phyloP scores from a whole-genome alignment of 495 filamentous ascomycete species.

The Aspergillus cristatus region DNA sequence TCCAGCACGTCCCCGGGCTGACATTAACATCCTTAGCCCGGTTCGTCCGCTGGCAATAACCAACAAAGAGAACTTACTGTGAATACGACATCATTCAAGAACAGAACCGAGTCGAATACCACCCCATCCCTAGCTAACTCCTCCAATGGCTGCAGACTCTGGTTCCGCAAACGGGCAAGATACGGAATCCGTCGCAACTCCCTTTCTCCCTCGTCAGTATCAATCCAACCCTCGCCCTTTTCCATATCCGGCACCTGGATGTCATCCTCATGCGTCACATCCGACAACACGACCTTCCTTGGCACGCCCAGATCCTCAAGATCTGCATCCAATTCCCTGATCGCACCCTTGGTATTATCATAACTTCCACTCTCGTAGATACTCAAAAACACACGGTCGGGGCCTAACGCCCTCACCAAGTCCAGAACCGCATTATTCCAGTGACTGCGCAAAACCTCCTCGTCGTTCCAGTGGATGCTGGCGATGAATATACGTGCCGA shows the following conservation, averaged over 20 bases:
- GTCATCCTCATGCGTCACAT: slow-evolving; percentile 48
- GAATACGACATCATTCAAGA: slow-evolving; percentile 70
- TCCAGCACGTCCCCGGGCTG: slow-evolving; percentile 54
- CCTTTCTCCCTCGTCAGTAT: slow-evolving; percentile 36
- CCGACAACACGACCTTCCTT: slow-evolving; percentile 43
- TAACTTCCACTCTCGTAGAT: slow-evolving; percentile 64
- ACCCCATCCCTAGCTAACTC: slow-evolving; percentile 35
- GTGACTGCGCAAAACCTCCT: slow-evolving; percentile 46
- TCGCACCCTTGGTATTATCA: slow-evolving; percentile 57
- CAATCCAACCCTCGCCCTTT: slow-evolving; percentile 47
- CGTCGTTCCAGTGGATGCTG: slow-evolving; percentile 64
- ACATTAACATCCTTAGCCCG: no score
- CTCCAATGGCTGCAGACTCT: slow-evolving; percentile 36
- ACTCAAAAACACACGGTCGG: slow-evolving; percentile 61
- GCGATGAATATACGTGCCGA: slow-evolving; percentile 53
- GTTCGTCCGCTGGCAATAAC: neutral
- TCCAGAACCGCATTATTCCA: slow-evolving; percentile 54
- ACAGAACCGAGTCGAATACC: slow-evolving; percentile 60
- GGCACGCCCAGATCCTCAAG: slow-evolving; percentile 44
- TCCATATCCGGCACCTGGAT: slow-evolving; percentile 27
- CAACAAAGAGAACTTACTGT: slow-evolving; percentile 32
- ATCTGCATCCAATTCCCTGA: slow-evolving; percentile 48
- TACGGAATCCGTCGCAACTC: slow-evolving; percentile 62
- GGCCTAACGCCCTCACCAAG: slow-evolving; percentile 46
- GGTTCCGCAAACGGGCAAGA: slow-evolving; percentile 54